phyloP scores from a whole-genome alignment of 805 yeast species.

The Teunomyces atbi region DNA sequence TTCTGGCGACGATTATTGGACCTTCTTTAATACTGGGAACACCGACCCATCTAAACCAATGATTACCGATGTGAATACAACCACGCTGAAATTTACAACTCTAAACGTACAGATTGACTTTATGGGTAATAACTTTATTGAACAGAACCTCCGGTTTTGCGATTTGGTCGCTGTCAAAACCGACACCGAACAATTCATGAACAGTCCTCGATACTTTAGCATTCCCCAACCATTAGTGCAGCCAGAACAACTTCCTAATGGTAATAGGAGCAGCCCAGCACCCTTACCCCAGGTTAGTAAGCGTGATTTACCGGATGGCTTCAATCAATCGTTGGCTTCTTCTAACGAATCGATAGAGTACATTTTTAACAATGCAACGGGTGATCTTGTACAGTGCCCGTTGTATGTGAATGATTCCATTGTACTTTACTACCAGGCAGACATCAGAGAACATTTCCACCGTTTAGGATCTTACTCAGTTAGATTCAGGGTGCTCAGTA shows the following conservation, averaged over 20 bases:
- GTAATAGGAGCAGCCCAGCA: background rate
- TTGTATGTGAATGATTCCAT: slow-evolving; percentile 37
- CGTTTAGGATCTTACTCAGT: slow-evolving; percentile 47
- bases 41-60: slow-evolving; percentile 10
- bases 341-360: slow-evolving; percentile 9
- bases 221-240: background rate
- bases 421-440: slow-evolving; percentile 37
- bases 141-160: slow-evolving; percentile 45
- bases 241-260: background rate
- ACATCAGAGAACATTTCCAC: slow-evolving; percentile 36
- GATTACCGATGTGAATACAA: slow-evolving; percentile 43
- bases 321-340: slow-evolving; percentile 5
- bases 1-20: background rate
- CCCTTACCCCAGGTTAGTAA: background rate
- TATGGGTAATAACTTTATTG: slow-evolving; percentile 40
- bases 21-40: background rate
- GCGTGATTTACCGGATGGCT: background rate
- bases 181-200: slow-evolving; percentile 24
- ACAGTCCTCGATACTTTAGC: slow-evolving; percentile 27
- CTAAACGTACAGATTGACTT: slow-evolving; percentile 45
- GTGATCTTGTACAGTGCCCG: slow-evolving; percentile 30
- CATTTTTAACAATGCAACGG: slow-evolving; percentile 5
- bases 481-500: slow-evolving; percentile 40
- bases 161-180: slow-evolving; percentile 35
- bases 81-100: slow-evolving; percentile 49